Conservation (phyloP, 345 rosid species). For the Excoecaria agallocha region DNA sequence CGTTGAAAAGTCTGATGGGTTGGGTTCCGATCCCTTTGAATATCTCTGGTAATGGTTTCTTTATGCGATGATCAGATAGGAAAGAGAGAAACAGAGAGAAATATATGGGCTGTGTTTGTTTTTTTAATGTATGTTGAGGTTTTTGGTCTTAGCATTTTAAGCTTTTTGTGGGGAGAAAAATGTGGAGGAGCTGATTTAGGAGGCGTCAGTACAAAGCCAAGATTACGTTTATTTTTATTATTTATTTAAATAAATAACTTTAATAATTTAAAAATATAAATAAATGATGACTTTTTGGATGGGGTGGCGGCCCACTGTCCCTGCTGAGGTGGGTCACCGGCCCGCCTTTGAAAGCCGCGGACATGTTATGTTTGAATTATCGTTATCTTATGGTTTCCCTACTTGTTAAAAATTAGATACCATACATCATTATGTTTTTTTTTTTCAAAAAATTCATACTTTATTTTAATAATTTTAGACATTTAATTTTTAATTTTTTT, state of each 20-base stretch:
- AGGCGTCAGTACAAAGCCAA: conserved; percentile 13
- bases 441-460: no score
- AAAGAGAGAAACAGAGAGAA: background rate
- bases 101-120: background rate
- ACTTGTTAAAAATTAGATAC: no score
- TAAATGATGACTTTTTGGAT: no score
- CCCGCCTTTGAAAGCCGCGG: no score
- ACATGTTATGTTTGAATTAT: no score
- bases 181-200: conserved; percentile 17
- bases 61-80: background rate
- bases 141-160: background rate
- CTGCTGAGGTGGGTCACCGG: no score
- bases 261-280: no score
- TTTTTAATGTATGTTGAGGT: background rate
- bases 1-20: background rate
- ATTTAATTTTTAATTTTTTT: no score
- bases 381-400: no score
- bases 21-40: background rate
- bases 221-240: background rate
- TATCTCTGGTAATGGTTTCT: background rate
- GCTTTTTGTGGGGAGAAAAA: conserved; percentile 2
- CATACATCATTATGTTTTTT: no score
- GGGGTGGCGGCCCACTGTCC: no score
- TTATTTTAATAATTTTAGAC: no score
- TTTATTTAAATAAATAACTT: background rate